Base-by-base conservation (phyloP, 1,139 yeast genomes). In the Komagataea norvegica region DNA sequence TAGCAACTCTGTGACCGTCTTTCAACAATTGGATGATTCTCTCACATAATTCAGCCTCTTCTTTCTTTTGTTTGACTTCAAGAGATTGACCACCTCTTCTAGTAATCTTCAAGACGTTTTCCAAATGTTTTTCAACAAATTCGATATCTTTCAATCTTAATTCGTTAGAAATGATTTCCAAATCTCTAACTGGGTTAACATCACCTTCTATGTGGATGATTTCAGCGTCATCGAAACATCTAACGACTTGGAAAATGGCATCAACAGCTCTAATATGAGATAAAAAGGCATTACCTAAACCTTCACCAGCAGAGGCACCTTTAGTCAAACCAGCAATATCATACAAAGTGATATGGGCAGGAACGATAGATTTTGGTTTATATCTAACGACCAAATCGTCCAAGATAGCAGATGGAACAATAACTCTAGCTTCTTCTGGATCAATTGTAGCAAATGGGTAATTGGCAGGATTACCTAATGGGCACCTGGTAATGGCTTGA, bases 391-490 rank as follows among this genome's bases (percentile, higher is more conserved):
- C 71, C 52, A 87, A 72, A 55, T 71, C 73, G 58, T 88, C 94
- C 59, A 91, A 81, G 63, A 96, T 79, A 47, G 85, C 75, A 32
- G 96, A 88, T 52, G 98, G 98, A 42, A 91, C 98, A 57, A 84
- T 81, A 44, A 89, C 96, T 64, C 96, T 77, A 37, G 98, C 97
- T 70, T 91, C 98, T 71, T 91, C 98, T 36, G 98, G 98, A 55
- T 91, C 98, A 65, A 91, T 91, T 44, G 98, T 91, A 42, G 98
- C 98, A 61, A 89, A 91, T 26, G 98, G 98, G 62, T 89, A 91
- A 66, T 91, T 91, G 48, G 97, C 98, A 44, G 98, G 97, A 68
- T 89, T 91, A 56, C 98, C 98, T 56, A 91, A 74, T 41, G 95
- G 94, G 59, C 88, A 88, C 68, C 80, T 78, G 51, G 93, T 83